A percentile compares a stretch with the other conserved stretches of the same genome.
Conservation (phyloP, 208 protist species). For the Leptomonas pyrrhocoris region DNA sequence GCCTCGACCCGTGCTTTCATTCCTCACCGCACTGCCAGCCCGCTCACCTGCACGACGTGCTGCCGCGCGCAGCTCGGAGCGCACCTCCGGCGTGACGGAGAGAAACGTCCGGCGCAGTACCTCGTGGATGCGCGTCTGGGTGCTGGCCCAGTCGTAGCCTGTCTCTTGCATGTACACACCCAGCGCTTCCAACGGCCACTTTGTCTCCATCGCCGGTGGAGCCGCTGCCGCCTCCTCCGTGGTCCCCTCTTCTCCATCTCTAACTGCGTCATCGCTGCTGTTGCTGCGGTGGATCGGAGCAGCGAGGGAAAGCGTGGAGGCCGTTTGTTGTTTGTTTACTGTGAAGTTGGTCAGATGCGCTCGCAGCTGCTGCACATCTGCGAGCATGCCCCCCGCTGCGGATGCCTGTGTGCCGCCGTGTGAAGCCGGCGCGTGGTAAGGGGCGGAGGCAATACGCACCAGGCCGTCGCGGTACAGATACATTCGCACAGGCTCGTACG, state of each 20-base stretch:
- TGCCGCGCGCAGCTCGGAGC: conserved; percentile 36
- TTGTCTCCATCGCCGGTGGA: conserved; percentile 28
- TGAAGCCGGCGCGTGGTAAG: conserved; percentile 40
- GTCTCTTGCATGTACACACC: conserved; percentile 40
- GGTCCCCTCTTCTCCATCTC: conserved; percentile 13
- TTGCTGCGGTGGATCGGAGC: background rate
- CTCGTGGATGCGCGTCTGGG: conserved; percentile 66
- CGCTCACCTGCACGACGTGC: background rate
- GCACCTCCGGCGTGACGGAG: conserved; percentile 60
- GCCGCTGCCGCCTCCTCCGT: background rate
- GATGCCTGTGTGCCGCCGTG: background rate
- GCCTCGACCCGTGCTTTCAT: background rate
- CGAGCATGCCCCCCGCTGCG: background rate
- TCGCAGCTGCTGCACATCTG: conserved; percentile 34
- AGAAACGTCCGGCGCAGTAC: conserved; percentile 78
- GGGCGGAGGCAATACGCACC: conserved; percentile 83
- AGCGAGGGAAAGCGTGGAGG: too few relatives aligned
- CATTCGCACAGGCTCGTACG: conserved; percentile 72
- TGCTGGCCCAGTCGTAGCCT: conserved; percentile 54
- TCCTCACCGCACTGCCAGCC: background rate
- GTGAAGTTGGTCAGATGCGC: conserved; percentile 93
- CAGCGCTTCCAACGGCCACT: conserved; percentile 65
- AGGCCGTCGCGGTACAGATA: conserved; percentile 91
- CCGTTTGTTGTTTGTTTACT: conserved; percentile 66
- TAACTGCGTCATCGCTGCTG: background rate